These are phyloP conservation scores for Amphirosellinia nigrospora DNA, from an alignment of 495 filamentous ascomycete genomes.

Conservation along the genomic window DNA sequence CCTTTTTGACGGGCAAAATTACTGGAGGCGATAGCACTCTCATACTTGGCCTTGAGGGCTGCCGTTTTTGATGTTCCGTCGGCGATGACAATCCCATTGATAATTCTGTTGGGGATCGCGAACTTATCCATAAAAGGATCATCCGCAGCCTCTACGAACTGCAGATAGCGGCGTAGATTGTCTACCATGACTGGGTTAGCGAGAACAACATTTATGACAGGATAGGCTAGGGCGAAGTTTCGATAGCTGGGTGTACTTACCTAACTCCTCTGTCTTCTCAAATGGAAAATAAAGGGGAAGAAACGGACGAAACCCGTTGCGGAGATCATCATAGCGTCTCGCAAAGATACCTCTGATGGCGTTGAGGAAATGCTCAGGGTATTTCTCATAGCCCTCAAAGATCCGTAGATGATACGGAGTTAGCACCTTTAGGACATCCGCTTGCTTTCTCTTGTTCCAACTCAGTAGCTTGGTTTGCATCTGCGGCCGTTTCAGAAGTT, in stretches of 20 bases:
- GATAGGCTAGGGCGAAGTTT: background rate
- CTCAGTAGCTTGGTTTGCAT: constrained; percentile 8
- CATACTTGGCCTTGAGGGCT: background rate
- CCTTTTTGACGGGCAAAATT: background rate
- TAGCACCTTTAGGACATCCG: constrained; percentile 19
- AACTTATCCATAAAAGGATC: constrained; percentile 27
- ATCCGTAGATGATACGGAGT: background rate
- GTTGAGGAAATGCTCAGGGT: constrained; percentile 3
- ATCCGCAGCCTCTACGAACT: background rate
- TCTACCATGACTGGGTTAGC: constrained; percentile 1
- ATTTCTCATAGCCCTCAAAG: constrained; percentile 20
- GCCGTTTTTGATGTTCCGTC: constrained; percentile 27
- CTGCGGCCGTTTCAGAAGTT: constrained; percentile 3
- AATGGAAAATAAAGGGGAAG: background rate
- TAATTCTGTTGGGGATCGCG: constrained; percentile 17
- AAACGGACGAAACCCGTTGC: background rate
- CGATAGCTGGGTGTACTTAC: background rate
- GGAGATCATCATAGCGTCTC: background rate
- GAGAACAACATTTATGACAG: background rate
- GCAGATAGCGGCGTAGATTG: background rate
- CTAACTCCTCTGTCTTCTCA: background rate
- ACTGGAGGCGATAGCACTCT: background rate
- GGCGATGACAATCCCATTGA: constrained; percentile 32
- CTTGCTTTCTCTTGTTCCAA: constrained; percentile 2
- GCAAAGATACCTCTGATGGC: constrained; percentile 16